phyloP scores from a whole-genome alignment of 2,329 filamentous ascomycete species.

The Ophiostoma sp. region DNA sequence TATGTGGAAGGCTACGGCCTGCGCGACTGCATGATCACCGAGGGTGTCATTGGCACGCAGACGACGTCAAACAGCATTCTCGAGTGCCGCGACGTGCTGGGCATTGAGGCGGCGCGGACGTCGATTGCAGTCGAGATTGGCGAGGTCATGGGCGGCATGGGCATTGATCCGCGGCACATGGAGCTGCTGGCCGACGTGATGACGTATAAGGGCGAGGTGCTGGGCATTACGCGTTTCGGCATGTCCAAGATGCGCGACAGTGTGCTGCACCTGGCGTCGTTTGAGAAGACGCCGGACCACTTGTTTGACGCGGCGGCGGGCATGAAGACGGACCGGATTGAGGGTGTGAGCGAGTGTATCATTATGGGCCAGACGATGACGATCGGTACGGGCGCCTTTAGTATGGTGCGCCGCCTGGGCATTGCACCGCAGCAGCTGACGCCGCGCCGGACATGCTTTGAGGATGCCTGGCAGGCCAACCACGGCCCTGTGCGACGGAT shows the following conservation, averaged over 20 bases:
- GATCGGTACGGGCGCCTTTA: constrained; percentile 86
- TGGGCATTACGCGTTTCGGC: constrained; percentile 94
- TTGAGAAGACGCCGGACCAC: constrained; percentile 98
- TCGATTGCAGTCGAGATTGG: constrained; percentile 88
- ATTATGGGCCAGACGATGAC: constrained; percentile 96
- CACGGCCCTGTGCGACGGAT: constrained; percentile 5
- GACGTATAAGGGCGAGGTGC: constrained; percentile 96
- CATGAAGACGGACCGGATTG: constrained; percentile 87
- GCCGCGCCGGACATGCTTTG: constrained; percentile 61
- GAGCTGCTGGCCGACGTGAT: constrained; percentile 94
- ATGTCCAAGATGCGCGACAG: constrained; percentile 94
- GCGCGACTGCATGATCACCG: constrained; percentile 83
- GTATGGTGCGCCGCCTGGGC: constrained; percentile 73
- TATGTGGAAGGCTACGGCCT: constrained; percentile 95
- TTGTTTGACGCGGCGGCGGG: constrained; percentile 88
- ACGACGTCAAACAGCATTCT: constrained; percentile 82
- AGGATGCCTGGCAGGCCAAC: constrained; percentile 54
- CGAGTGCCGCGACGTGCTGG: constrained; percentile 80
- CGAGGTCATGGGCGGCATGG: constrained; percentile 87
- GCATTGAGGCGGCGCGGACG: constrained; percentile 86
- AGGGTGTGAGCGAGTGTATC: constrained; percentile 93
- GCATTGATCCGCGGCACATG: constrained; percentile 97
- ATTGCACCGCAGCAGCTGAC: constrained; percentile 56
- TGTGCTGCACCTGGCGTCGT: constrained; percentile 88
- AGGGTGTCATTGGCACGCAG: constrained; percentile 74